These are phyloP conservation scores for Murraya koenigii DNA, from an alignment of 345 rosid genomes.

Conservation along the genomic window DNA sequence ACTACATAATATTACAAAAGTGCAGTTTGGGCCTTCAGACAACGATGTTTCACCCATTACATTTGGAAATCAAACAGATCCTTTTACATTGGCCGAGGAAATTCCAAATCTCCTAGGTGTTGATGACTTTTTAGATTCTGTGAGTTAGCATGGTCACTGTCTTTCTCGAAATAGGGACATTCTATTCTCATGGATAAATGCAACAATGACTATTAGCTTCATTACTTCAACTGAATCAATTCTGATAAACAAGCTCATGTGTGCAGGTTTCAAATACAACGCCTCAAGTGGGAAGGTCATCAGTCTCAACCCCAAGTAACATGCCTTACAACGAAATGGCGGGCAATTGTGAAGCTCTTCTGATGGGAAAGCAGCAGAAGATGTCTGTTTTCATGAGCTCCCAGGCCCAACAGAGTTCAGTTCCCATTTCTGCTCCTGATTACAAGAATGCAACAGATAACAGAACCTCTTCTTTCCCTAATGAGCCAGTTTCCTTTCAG, in stretches of 20 bases:
- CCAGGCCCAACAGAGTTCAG: slow-evolving; percentile 35
- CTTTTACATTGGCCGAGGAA: slow-evolving; percentile 23
- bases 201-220: background rate
- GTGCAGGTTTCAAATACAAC: slow-evolving; percentile 55
- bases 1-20: slow-evolving; percentile 4
- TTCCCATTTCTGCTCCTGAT: slow-evolving; percentile 9
- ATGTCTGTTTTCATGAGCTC: slow-evolving; percentile 51
- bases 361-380: slow-evolving; percentile 61
- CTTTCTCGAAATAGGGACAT: no score
- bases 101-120: slow-evolving; percentile 47
- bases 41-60: slow-evolving; percentile 31
- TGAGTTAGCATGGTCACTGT: slow-evolving; percentile 27
- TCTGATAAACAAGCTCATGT: background rate
- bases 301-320: slow-evolving; percentile 50
- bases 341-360: slow-evolving; percentile 69
- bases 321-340: slow-evolving; percentile 70
- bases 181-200: no score
- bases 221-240: background rate
- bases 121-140: slow-evolving; percentile 57
- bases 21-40: slow-evolving; percentile 46
- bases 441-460: slow-evolving; percentile 18
- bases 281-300: slow-evolving; percentile 53
- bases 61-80: slow-evolving; percentile 38
- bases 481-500: slow-evolving; percentile 16
- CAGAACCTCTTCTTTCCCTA: slow-evolving; percentile 3